Base-by-base conservation (phyloP, 257 asterid species). In the Ilex aquifolium region DNA sequence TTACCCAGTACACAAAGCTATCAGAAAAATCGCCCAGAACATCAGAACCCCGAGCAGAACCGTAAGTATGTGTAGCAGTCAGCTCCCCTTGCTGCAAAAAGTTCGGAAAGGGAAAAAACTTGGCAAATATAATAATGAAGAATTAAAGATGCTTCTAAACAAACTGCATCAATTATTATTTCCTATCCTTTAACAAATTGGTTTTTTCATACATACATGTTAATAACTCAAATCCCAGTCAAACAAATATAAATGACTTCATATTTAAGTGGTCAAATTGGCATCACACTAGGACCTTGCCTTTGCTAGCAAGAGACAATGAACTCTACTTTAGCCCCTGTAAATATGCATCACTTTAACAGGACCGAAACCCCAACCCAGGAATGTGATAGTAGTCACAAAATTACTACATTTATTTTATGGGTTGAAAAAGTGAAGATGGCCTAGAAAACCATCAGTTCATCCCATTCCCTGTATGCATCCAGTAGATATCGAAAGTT, bases 1-100 rank as follows among this genome's bases (percentile, higher is more conserved):
- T 66, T 61, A 92, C 95, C 97, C 97, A 92, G 4, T 78, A 72
- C 66, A 76, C 76, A 60, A 92, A 89, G 69, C 74, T 75, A 60
- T 85, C 86, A 3, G 95, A 83, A 62, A 65, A 86, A 65, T 70
- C 88, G 2, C 70, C 8, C 11, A 69, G 72, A 17, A 44, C 54
- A 63, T 66, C 66, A 51, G 77, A 63, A 77, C 67, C 54, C 50
- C 69, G 36, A 16, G 74, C 65, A 32, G 65, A 74, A 49, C 68
- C 68, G 15, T 29, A 46, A 65, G 60, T 59, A 67, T 83, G 83
- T 44, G 63, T 79, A 30, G 63, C 49, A 3, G 68, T 78, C 59
- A 63, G 68, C 13, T 85, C 85, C 79, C 69, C 78, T 17, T 76
- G 88, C 91, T 87, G 70, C 44, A 66, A 49, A 10, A 29, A 39